phyloP scores from a whole-genome alignment of 164 flowering plant genomes.

The Liquidambar formosana region DNA sequence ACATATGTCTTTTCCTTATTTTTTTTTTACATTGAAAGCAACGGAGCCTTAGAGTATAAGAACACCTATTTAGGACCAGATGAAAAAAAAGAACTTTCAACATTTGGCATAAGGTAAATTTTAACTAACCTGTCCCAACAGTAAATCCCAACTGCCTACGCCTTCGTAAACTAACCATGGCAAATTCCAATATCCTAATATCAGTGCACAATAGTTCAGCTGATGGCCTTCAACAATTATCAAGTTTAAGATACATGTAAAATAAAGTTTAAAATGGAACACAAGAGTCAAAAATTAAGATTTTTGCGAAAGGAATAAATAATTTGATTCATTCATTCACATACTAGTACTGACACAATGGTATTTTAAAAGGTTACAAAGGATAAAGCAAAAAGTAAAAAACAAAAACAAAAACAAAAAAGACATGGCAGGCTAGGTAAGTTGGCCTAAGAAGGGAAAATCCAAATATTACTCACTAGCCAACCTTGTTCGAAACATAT shows the following conservation, averaged over 20 bases:
- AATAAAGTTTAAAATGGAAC: not conserved
- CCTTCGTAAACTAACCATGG: constrained; percentile 91
- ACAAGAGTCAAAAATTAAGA: not conserved
- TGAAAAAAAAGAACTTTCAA: not conserved
- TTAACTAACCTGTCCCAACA: constrained; percentile 44
- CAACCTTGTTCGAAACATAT: too few relatives aligned
- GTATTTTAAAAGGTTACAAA: not conserved
- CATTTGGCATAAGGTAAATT: not conserved
- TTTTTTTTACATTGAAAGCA: too few relatives aligned
- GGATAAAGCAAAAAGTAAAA: not conserved
- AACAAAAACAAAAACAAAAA: too few relatives aligned
- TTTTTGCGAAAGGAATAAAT: not conserved
- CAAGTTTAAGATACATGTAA: not conserved
- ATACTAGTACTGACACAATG: not conserved
- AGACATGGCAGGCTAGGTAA: too few relatives aligned
- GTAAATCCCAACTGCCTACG: constrained; percentile 73
- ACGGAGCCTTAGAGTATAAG: too few relatives aligned
- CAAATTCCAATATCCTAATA: constrained; percentile 14
- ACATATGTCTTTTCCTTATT: too few relatives aligned
- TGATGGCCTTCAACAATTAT: constrained; percentile 12
- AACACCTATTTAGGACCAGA: not conserved
- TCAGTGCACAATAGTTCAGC: constrained; percentile 15
- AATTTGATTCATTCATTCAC: not conserved
- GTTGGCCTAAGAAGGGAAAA: too few relatives aligned
- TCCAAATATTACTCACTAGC: too few relatives aligned